Evolutionary conservation across 768 basidiomycete species (phyloP), one percentile per base, ranked within the genome.

Genomic region (Filobasidium floriforme): DNA sequence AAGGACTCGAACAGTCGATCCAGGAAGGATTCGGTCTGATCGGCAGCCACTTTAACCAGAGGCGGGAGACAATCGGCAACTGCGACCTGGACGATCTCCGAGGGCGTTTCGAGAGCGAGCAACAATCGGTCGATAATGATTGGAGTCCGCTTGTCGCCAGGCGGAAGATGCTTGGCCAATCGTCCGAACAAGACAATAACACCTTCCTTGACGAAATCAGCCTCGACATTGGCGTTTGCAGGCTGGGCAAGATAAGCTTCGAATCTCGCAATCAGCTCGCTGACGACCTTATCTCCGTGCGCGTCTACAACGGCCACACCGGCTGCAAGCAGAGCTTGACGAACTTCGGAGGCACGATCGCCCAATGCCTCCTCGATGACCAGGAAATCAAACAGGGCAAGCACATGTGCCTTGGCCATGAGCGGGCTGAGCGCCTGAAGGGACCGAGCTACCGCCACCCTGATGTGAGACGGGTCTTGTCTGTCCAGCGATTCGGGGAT

Each of bases 61-160:
- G 92, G 90, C 0, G 90, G 88, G 3, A 99, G 82, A 80, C 94
- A 98, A 66, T 97, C 96, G 0, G 93, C 90, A 1, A 98, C 92
- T 9, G 96, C 93, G 54, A 90, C 87, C 76, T 98, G 94, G 0
- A 99, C 96, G 74, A 93, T 88, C 76, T 99, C 96, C 1, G 92
- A 86, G 0, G 94, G 96, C 0, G 93, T 98, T 78, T 88, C 88
- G 65, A 99, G 81, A 0, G 94, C 90, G 40, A 89, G 89, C 9
- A 94, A 85, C 22, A 98, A 81, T 11, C 92, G 82, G 68, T 90
- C 86, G 10, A 97, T 88, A 68, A 97, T 89, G 12, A 80, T 78
- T 0, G 89, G 88, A 51, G 96, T 85, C 0, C 92, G 87, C 5
- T 82, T 68, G 76, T 97, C 92, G 0, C 84, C 83, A 1, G 86